A percentile compares a stretch with the other conserved stretches of the same genome.
Evolutionary conservation across 2,329 filamentous ascomycete species (phyloP).

Genomic region (Venturia pyrina): DNA sequence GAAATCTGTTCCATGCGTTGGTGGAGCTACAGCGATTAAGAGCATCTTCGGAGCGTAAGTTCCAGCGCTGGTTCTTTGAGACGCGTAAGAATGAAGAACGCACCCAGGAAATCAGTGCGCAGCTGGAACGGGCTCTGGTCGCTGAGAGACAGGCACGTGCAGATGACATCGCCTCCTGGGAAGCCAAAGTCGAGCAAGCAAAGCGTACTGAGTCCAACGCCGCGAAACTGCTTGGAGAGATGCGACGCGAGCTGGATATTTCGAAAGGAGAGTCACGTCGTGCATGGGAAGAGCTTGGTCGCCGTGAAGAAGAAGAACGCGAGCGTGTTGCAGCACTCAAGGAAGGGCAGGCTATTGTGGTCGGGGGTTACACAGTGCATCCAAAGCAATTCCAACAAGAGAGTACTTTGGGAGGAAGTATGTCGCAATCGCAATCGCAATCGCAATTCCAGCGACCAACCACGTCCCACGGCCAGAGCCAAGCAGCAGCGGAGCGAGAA

Average conservation of each 20-base stretch:
- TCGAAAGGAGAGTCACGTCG: constrained; percentile 92
- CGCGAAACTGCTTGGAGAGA: constrained; percentile 55
- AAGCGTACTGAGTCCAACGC: not conserved
- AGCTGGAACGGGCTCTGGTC: constrained; percentile 66
- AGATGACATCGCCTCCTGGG: constrained; percentile 20
- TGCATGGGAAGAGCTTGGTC: constrained; percentile 93
- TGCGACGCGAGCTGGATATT: constrained; percentile 86
- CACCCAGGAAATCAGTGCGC: constrained; percentile 68
- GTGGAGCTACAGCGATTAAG: constrained; percentile 90
- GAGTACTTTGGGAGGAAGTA: constrained; percentile 32
- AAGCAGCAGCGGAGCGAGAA: constrained; percentile 7
- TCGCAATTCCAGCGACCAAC: constrained; percentile 34
- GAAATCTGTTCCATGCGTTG: constrained; percentile 94
- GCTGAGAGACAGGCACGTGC: constrained; percentile 61
- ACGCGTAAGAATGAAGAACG: constrained; percentile 81
- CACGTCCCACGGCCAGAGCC: constrained; percentile 20
- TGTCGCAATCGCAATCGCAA: constrained; percentile 39
- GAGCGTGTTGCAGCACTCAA: constrained; percentile 78
- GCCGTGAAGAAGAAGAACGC: constrained; percentile 85
- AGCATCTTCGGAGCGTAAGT: constrained; percentile 92
- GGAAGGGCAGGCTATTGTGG: constrained; percentile 75
- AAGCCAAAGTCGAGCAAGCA: constrained; percentile 7
- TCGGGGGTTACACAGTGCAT: constrained; percentile 90
- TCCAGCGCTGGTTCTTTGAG: constrained; percentile 98
- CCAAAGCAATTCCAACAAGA: constrained; percentile 58